Conservation (phyloP, 106 monocot species). For the Cymbidium sinense region DNA sequence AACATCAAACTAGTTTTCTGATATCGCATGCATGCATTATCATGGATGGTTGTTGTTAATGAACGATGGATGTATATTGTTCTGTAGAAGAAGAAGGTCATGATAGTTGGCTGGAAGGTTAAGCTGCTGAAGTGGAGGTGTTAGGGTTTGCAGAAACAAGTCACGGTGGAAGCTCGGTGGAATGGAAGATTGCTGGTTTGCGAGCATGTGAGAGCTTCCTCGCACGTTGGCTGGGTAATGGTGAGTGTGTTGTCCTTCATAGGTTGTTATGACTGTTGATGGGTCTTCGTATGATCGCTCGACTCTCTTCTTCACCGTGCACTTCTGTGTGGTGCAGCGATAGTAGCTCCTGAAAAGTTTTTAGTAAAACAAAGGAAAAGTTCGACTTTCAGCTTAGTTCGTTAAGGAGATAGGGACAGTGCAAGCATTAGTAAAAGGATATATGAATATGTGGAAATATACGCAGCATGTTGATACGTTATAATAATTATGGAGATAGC, state of each 20-base stretch:
- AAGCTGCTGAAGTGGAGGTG: constrained; percentile 26
- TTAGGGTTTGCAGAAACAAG: constrained; percentile 16
- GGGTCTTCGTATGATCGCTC: constrained; percentile 84
- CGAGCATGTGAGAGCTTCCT: constrained; percentile 35
- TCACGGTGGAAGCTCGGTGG: constrained; percentile 19
- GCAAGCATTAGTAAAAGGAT: too few relatives aligned
- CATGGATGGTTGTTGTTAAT: constrained; percentile 28
- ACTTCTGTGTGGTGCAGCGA: constrained; percentile 88
- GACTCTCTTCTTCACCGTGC: constrained; percentile 84
- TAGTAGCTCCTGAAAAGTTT: constrained; percentile 67
- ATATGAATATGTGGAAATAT: too few relatives aligned
- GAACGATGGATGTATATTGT: constrained; percentile 52
- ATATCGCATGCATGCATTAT: not conserved
- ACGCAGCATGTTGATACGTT: too few relatives aligned
- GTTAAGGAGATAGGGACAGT: too few relatives aligned
- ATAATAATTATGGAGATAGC: too few relatives aligned
- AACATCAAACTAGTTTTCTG: not conserved
- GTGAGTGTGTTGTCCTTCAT: constrained; percentile 89
- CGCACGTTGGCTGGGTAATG: constrained; percentile 56
- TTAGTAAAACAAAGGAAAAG: too few relatives aligned
- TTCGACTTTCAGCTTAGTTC: too few relatives aligned
- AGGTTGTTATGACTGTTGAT: constrained; percentile 74
- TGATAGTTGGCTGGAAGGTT: constrained; percentile 41
- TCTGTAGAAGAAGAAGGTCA: constrained; percentile 42
- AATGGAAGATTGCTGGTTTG: not conserved